phyloP scores from a whole-genome alignment of 257 asterid species.

The Capsicum pubescens region DNA sequence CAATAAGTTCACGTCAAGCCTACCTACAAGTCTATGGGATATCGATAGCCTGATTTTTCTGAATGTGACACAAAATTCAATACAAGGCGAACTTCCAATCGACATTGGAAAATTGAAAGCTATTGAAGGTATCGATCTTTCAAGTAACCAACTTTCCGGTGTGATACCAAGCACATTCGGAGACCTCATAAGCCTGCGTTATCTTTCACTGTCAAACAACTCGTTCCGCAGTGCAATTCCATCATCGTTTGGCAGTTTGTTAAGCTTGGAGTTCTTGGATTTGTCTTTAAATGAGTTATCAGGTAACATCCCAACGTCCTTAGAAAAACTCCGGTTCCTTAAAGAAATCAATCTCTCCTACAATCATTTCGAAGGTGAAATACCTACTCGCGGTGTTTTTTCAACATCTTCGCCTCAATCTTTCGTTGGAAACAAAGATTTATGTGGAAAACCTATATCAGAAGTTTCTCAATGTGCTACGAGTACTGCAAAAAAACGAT shows the following conservation, averaged over 20 bases:
- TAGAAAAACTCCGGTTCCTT: conserved; percentile 37
- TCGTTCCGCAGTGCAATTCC: conserved; percentile 50
- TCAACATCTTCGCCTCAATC: conserved; percentile 39
- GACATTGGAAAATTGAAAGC: conserved; percentile 39
- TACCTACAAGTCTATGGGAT: conserved; percentile 49
- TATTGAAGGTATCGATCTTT: conserved; percentile 42
- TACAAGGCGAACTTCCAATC: conserved; percentile 44
- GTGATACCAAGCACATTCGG: conserved; percentile 44
- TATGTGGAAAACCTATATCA: conserved; percentile 38
- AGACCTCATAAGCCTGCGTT: conserved; percentile 30
- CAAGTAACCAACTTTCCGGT: conserved; percentile 42
- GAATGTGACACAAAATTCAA: conserved; percentile 40
- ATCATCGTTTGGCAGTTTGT: conserved; percentile 41
- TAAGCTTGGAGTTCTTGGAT: conserved; percentile 1
- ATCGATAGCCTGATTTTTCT: conserved; percentile 36
- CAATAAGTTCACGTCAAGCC: conserved; percentile 43
- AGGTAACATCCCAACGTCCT: conserved; percentile 42
- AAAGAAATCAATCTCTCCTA: conserved; percentile 41
- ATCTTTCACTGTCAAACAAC: conserved; percentile 45
- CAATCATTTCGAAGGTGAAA: conserved; percentile 44
- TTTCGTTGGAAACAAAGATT: conserved; percentile 36
- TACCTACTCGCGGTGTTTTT: conserved; percentile 46
- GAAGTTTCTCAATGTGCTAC: conserved; percentile 30
- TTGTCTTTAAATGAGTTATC: conserved; percentile 33
- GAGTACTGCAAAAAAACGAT: conserved; percentile 22